Evolutionary conservation across 371 early-diverging fungal species (phyloP), one percentile per base, ranked within the genome.

Genomic region (Mucor irregularis): DNA sequence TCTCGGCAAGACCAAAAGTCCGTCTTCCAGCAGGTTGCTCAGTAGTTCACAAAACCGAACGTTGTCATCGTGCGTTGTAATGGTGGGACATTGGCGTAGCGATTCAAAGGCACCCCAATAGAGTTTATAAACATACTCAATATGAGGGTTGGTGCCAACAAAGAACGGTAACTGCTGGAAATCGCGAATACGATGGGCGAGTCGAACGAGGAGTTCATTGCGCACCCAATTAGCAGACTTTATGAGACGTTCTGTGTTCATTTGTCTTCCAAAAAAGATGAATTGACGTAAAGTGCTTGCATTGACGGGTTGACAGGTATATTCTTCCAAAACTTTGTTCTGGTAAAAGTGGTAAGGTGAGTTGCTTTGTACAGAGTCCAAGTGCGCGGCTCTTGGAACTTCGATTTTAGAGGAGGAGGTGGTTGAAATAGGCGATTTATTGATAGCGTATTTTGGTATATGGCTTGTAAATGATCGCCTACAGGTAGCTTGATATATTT

Each of bases 161-260:
- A 94, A 90, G 58, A 93, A 96, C 2, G 98, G 98, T 25, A 96
- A 78, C 33, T 86, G 87, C 53, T 91, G 93, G 62, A 94, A 92
- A 57, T 90, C 93, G 17, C 88, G 81, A 31, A 98, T 93, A 4
- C 96, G 85, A 69, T 95, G 93, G 5, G 98, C 92, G 22, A 98
- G 79, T 16, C 97, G 88, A 9, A 96, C 86, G 1, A 95, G 87
- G 3, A 98, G 80, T 71, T 98, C 97, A 19, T 85, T 78, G 16
- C 94, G 85, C 26, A 95, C 89, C 82, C 94, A 95, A 66, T 94
- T 92, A 25, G 92, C 94, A 8, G 88, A 85, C 44, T 85, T 83
- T 13, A 97, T 53, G 5, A 98, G 82, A 61, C 92, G 90, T 13
- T 90, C 91, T 16, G 76, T 73, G 25, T 85, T 93, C 70, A 97